phyloP scores from a whole-genome alignment of 1,284 basidiomycete species.

The Gymnopus androsaceus region DNA sequence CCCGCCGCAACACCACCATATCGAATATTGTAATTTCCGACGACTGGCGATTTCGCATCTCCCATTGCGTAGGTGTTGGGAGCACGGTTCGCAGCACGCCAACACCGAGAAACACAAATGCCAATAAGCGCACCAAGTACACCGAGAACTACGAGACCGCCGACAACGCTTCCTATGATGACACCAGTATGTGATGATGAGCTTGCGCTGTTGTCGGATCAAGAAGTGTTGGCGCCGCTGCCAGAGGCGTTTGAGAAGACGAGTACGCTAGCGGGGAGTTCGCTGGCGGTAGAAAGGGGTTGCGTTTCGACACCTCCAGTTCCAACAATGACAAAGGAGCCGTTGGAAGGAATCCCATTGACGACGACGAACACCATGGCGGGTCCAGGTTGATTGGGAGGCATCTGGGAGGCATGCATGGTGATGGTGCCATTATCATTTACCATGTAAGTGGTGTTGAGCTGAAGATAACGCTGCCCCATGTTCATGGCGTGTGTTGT shows the following conservation, averaged over 20 bases:
- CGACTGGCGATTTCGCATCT: slow-evolving; percentile 3
- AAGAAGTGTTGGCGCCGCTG: not conserved
- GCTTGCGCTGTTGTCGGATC: not conserved
- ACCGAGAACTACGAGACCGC: not conserved
- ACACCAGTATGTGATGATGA: not conserved
- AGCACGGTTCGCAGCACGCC: slow-evolving; percentile 15
- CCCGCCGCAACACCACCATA: slow-evolving; percentile 11
- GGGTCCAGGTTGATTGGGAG: slow-evolving; percentile 76
- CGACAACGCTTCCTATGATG: slow-evolving; percentile 5
- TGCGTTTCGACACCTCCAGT: slow-evolving; percentile 44
- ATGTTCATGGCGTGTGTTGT: slow-evolving; percentile 51
- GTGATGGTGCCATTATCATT: slow-evolving; percentile 7
- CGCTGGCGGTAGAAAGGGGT: not conserved
- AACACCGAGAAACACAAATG: slow-evolving; percentile 20
- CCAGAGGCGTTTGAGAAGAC: not conserved
- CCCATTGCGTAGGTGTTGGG: slow-evolving; percentile 10
- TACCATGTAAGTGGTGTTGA: slow-evolving; percentile 50
- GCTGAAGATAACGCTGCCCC: slow-evolving; percentile 39
- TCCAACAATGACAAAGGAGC: slow-evolving; percentile 68
- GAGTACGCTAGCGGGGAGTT: not conserved
- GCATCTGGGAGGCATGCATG: slow-evolving; percentile 26
- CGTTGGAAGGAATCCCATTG: slow-evolving; percentile 71
- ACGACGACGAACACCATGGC: slow-evolving; percentile 71
- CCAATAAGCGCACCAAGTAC: slow-evolving; percentile 17
- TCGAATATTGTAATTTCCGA: not conserved